Conservation (phyloP, 1,139 yeast species). For the Zygoascus hellenicus region DNA sequence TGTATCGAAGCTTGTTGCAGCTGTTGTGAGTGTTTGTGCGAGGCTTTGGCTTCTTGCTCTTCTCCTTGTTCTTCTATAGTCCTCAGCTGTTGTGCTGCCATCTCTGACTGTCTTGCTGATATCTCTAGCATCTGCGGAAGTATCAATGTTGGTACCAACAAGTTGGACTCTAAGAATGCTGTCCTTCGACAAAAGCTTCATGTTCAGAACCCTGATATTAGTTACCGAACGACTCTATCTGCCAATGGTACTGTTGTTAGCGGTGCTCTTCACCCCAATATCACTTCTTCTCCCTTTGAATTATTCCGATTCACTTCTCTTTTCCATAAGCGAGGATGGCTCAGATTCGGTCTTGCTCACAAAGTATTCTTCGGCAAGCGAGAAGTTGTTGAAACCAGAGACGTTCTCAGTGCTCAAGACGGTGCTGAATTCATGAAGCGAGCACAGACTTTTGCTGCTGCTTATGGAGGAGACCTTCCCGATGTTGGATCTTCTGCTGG, state of each 20-base stretch:
- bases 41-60: not conserved
- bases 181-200: not conserved
- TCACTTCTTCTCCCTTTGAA: not conserved
- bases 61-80: not conserved
- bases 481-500: not conserved
- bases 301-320: not conserved
- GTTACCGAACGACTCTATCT: not conserved
- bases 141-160: not conserved
- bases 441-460: not conserved
- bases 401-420: not conserved
- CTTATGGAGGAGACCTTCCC: slow-evolving; percentile 1
- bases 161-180: not conserved
- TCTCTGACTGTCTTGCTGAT: slow-evolving; percentile 5
- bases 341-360: slow-evolving; percentile 7
- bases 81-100: not conserved
- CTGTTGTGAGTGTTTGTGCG: slow-evolving; percentile 1
- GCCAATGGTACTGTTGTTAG: not conserved
- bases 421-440: slow-evolving; percentile 3
- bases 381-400: not conserved
- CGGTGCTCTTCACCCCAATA: not conserved
- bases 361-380: slow-evolving; percentile 4
- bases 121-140: not conserved
- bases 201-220: not conserved
- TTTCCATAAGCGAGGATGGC: slow-evolving; percentile 4
- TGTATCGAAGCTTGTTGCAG: not conserved